Conservation (phyloP, 768 basidiomycete genomes). For the Arthromyces matolae region DNA sequence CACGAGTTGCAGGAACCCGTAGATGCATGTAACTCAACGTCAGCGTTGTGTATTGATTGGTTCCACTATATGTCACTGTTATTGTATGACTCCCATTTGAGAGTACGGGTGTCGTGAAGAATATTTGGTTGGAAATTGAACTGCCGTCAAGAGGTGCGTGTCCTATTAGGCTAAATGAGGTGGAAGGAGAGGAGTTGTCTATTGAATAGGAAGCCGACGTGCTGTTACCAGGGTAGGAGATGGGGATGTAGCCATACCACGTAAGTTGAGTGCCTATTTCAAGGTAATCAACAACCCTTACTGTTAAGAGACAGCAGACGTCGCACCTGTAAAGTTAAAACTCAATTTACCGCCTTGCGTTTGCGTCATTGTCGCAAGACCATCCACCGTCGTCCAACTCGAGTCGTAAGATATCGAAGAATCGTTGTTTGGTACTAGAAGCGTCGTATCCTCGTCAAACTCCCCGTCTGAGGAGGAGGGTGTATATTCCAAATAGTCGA, state of each 20-base stretch:
- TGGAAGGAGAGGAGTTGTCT: not conserved
- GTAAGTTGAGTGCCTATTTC: conserved; percentile 7
- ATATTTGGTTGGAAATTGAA: not conserved
- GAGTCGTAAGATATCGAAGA: conserved; percentile 7
- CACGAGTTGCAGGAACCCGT: no score
- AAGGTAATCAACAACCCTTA: no score
- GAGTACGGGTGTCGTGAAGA: not conserved
- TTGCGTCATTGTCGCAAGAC: not conserved
- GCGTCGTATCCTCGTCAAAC: no score
- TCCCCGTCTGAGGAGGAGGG: no score
- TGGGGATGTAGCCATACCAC: conserved; percentile 2
- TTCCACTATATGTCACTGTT: not conserved
- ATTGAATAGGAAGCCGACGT: conserved; percentile 5
- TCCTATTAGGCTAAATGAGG: not conserved
- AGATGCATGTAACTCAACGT: no score
- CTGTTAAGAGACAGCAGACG: no score
- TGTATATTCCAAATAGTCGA: conserved; percentile 7
- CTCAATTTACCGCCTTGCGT: not conserved
- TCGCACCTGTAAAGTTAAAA: conserved; percentile 1
- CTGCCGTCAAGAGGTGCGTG: not conserved
- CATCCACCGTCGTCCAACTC: not conserved
- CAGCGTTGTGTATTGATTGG: no score
- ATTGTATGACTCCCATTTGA: not conserved
- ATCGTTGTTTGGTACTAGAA: not conserved
- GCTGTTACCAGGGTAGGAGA: not conserved